A percentile compares a stretch with the other conserved stretches of the same genome.
Evolutionary conservation across 352 stramenopile genomes (phyloP).

Genomic region (Globisporangium mamillatum): DNA sequence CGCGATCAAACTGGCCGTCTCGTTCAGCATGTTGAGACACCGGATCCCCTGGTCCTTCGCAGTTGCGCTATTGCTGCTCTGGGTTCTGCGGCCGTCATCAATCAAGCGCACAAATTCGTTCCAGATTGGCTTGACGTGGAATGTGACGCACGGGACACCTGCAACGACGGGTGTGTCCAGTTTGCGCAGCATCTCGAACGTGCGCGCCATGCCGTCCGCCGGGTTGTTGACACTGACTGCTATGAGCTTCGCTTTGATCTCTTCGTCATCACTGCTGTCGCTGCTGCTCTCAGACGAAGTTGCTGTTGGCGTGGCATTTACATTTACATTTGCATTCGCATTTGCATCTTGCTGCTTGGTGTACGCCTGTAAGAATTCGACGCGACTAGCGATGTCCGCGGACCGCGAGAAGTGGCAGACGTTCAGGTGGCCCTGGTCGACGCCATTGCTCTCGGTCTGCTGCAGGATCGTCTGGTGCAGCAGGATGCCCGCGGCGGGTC

Average conservation of each 20-base stretch:
- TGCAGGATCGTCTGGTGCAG: constrained; percentile 53
- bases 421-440: constrained; percentile 47
- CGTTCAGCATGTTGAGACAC: constrained; percentile 46
- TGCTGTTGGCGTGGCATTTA: not conserved
- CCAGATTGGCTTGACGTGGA: constrained; percentile 48
- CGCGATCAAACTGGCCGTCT: constrained; percentile 33
- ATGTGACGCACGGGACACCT: constrained; percentile 50
- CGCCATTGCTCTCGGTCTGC: constrained; percentile 41
- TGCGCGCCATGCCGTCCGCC: constrained; percentile 44
- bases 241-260: not conserved
- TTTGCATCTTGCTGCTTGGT: not conserved
- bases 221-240: constrained; percentile 32
- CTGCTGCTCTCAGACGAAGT: not conserved
- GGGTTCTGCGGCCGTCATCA: not conserved
- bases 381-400: constrained; percentile 36
- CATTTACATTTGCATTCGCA: no score
- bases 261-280: constrained; percentile 8
- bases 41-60: constrained; percentile 14
- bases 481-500: constrained; percentile 44
- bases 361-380: constrained; percentile 26
- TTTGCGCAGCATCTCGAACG: constrained; percentile 34
- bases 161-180: constrained; percentile 33
- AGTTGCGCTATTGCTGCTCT: not conserved
- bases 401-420: constrained; percentile 49
- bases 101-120: constrained; percentile 29